Base-by-base conservation (phyloP, 768 basidiomycete genomes). In the Rhizopogon roseolus region DNA sequence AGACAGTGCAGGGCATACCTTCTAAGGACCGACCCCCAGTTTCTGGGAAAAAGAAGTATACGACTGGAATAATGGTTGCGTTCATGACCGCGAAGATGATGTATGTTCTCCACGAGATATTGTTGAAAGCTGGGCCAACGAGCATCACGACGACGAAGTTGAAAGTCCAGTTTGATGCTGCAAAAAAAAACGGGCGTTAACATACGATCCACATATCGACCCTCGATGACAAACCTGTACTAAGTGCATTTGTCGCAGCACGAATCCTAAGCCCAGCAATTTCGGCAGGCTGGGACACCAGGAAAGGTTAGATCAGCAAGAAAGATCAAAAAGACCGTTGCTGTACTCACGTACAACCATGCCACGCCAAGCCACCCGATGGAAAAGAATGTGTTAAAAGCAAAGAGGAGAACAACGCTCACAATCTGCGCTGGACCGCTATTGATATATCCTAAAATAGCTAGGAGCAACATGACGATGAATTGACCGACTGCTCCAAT, bases 401-500 rank as follows among this genome's bases (percentile, higher is more conserved):
- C 52, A 61, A 73, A 71, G 0, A 69, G 49, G 9, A 64, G 55
- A 13, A 68, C 43, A 6, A 62, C 56, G 9, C 63, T 63, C 5
- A 62, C 53, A 14, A 60, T 58, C 41, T 65, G 66, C 14, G 64
- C 64, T 10, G 56, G 60, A 19, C 19, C 34, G 39, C 60, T 65
- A 14, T 61, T 62, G 22, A 56, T 49, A 17, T 61, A 57, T 57
- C 63, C 60, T 27, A 60, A 49, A 28, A 60, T 49, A 49, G 67
- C 65, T 13, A 71, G 59, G 51, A 70, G 45, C 19, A 61, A 52
- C 68, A 73, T 70, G 6, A 64, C 62, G 11, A 54, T 37, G 16
- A 53, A 58, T 54, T 64, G 45, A 60, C 75, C 76, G 50, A 70
- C 58, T 22, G 78, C 73, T 41, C 79, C 79, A 57, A 65, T 67